These are phyloP conservation scores for Arthrobotrys sinensis DNA, from an alignment of 2,329 filamentous ascomycete genomes.

Conservation along the genomic window DNA sequence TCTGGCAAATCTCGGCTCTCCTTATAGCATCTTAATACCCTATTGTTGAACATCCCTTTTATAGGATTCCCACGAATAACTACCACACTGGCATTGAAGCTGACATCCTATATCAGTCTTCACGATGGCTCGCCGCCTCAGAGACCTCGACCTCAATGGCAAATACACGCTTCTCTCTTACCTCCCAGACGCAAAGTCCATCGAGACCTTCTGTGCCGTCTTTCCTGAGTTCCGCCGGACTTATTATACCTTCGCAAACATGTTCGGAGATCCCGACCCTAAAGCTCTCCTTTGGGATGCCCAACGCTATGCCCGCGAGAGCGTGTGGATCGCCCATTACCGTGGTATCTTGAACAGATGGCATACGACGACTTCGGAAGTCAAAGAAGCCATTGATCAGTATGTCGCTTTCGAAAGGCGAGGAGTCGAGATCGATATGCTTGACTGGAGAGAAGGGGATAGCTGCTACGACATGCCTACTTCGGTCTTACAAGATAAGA, in stretches of 20 bases:
- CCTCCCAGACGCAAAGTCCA: background rate
- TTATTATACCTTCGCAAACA: background rate
- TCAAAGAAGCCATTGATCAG: conserved; percentile 29
- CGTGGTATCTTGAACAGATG: conserved; percentile 28
- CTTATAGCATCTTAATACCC: background rate
- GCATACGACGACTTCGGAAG: background rate
- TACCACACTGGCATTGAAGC: background rate
- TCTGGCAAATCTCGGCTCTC: background rate
- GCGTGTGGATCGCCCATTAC: conserved; percentile 31
- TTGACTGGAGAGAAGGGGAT: background rate
- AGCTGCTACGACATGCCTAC: conserved; percentile 19
- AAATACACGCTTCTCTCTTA: background rate
- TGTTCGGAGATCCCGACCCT: background rate
- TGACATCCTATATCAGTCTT: background rate
- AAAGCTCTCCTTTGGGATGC: background rate
- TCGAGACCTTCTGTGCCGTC: conserved; percentile 1
- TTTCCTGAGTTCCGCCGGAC: background rate
- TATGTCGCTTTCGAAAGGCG: conserved; percentile 2
- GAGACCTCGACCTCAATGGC: background rate
- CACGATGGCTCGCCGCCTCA: background rate
- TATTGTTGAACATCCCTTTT: conserved; percentile 11
- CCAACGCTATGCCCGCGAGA: conserved; percentile 22
- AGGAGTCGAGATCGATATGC: background rate
- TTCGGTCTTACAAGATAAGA: conserved; percentile 17
- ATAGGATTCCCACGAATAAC: background rate